A percentile compares a stretch with the other conserved stretches of the same genome.
Conservation (phyloP, 2,329 filamentous ascomycete genomes). For the Proliferodiscus dingleyae region DNA sequence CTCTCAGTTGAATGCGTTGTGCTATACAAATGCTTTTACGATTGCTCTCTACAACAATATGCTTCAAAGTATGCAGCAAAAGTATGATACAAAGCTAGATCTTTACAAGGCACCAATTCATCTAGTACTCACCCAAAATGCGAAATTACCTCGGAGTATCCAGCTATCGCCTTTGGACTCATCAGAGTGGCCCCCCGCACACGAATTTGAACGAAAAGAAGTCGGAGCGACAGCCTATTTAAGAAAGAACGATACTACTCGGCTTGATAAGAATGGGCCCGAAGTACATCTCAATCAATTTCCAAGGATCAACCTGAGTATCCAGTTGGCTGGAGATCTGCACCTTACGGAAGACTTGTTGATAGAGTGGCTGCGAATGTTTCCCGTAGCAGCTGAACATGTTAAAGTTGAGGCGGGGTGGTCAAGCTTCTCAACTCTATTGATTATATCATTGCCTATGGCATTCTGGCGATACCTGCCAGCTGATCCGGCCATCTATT, state of each 20-base stretch:
- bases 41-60: neutral
- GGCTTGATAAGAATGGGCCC: no score
- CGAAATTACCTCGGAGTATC: neutral
- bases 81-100: neutral
- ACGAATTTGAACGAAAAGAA: no score
- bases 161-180: no score
- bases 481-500: neutral
- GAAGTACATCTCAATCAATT: no score
- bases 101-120: slow-evolving; percentile 30
- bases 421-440: neutral
- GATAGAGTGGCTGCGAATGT: neutral
- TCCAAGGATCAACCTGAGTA: neutral
- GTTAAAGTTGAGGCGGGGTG: neutral
- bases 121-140: neutral
- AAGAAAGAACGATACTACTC: no score
- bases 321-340: neutral
- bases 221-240: no score
- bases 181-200: no score
- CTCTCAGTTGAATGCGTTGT: neutral
- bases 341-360: neutral
- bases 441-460: neutral
- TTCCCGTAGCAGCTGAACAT: neutral
- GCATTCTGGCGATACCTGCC: neutral
- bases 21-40: neutral
- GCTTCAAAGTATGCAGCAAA: neutral